phyloP scores from a whole-genome alignment of 140 eudicot genomes.

The Stevia rebaudiana region DNA sequence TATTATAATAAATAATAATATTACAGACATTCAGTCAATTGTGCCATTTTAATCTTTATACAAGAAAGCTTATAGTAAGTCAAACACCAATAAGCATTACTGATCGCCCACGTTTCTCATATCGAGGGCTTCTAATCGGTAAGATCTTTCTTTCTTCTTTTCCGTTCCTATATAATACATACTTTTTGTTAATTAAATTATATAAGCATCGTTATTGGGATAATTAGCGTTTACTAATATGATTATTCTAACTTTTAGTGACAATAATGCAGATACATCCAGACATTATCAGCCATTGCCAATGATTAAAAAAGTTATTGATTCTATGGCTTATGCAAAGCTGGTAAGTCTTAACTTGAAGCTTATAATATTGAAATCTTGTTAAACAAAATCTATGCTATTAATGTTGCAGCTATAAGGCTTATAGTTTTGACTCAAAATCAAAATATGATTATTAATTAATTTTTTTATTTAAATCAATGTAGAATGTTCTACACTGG shows the following conservation, averaged over 20 bases:
- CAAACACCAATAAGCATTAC: slow-evolving; percentile 65
- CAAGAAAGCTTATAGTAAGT: slow-evolving; percentile 58
- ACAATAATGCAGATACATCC: slow-evolving; percentile 68
- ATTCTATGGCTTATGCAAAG: slow-evolving; percentile 95
- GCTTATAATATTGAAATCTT: neutral
- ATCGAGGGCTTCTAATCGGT: slow-evolving; percentile 90
- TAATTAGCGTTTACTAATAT: slow-evolving; percentile 2
- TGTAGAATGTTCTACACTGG: slow-evolving; percentile 97
- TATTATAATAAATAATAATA: neutral
- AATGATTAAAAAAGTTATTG: slow-evolving; percentile 81
- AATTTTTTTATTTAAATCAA: neutral
- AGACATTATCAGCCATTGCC: slow-evolving; percentile 78
- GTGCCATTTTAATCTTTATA: slow-evolving; percentile 55
- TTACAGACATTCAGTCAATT: slow-evolving; percentile 88
- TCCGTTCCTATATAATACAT: neutral
- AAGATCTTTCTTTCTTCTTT: slow-evolving; percentile 15
- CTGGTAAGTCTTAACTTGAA: slow-evolving; percentile 44
- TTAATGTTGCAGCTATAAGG: neutral
- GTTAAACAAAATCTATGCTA: neutral
- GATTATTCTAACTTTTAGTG: slow-evolving; percentile 5
- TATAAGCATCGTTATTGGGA: neutral
- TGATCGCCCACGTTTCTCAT: slow-evolving; percentile 86
- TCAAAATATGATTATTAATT: slow-evolving; percentile 5
- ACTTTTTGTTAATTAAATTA: too few species aligned
- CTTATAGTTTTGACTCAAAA: slow-evolving; percentile 1